Evolutionary conservation across 1,139 yeast genomes (phyloP), one percentile per base, ranked within the genome.

Genomic region (Candida tropicalis): DNA sequence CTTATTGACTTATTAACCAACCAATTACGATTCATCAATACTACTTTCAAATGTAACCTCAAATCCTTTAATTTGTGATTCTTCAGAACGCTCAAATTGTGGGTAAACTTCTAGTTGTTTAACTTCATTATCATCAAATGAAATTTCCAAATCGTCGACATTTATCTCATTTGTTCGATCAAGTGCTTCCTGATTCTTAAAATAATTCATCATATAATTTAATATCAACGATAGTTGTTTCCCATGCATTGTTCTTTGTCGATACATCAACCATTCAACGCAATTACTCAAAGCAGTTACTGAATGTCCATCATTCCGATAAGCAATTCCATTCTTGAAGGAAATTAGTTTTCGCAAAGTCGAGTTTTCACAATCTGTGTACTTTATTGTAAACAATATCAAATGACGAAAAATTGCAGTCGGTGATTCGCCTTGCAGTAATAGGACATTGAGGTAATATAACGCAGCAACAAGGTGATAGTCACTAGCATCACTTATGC

Each of bases 361-460:
- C 3, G 20, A 18, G 5, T 10, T 39, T 29, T 54, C 57, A 7
- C 44, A 24, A 10, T 56, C 51, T 2, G 59, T 40, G 41, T 55
- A 58, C 9, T 57, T 39, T 2, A 56, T 43, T 2, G 59, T 46
- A 45, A 63, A 70, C 8, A 68, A 38, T 2, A 69, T 33, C 10
- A 70, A 53, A 18, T 57, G 59, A 38, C 59, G 62, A 11, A 59
- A 52, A 12, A 36, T 36, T 10, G 18, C 16, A 13, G 11, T 17
- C 1, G 39, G 33, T 1, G 67, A 51, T 44, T 69, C 74, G 0
- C 69, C 71, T 4, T 47, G 48, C 18, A 51, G 44, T 24, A 63
- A 46, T 15, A 63, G 58, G 31, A 46, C 43, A 11, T 49, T 39
- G 5, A 52, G 42, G 26, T 50, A 55, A 39, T 39, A 47, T 13